Conservation (phyloP, 73 alveolate species). For the Uronychia setigera region DNA sequence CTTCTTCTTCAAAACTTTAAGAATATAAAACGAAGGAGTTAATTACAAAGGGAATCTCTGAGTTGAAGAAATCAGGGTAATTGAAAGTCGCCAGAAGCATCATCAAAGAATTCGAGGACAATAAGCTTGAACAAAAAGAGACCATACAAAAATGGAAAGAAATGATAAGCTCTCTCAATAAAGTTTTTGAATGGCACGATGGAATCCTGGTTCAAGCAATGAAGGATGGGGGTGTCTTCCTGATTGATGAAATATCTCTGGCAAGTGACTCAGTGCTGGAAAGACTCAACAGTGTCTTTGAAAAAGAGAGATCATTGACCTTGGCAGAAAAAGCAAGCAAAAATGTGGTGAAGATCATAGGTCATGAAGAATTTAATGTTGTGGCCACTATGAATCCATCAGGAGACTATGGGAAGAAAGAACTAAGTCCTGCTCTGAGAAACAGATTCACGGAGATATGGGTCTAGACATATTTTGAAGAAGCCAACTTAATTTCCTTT, state of each 20-base stretch:
- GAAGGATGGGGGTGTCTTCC: slow-evolving; percentile 95
- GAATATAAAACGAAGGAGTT: slow-evolving; percentile 20
- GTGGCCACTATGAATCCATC: slow-evolving; percentile 99
- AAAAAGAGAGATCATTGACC: slow-evolving; percentile 93
- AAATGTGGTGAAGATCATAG: slow-evolving; percentile 80
- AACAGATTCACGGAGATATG: slow-evolving; percentile 99
- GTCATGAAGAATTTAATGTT: slow-evolving; percentile 85
- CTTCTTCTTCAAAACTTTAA: background rate
- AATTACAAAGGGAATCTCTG: background rate
- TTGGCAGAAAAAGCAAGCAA: slow-evolving; percentile 91
- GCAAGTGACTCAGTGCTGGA: slow-evolving; percentile 99
- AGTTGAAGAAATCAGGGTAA: slow-evolving; percentile 14
- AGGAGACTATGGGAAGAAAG: slow-evolving; percentile 99
- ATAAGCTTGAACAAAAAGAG: background rate
- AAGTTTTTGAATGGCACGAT: slow-evolving; percentile 98
- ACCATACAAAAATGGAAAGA: slow-evolving; percentile 15
- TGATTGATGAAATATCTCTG: slow-evolving; percentile 99
- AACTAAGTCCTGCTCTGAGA: slow-evolving; percentile 98
- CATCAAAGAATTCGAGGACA: background rate
- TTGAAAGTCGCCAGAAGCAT: slow-evolving; percentile 10
- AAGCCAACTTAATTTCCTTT: background rate
- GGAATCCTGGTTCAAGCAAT: slow-evolving; percentile 98
- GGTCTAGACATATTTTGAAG: slow-evolving; percentile 79
- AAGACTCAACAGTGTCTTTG: slow-evolving; percentile 98
- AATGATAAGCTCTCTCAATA: background rate